A percentile compares a stretch with the other conserved stretches of the same genome.
Evolutionary conservation across 352 stramenopile species (phyloP).

Genomic region (Pythium apleroticum): DNA sequence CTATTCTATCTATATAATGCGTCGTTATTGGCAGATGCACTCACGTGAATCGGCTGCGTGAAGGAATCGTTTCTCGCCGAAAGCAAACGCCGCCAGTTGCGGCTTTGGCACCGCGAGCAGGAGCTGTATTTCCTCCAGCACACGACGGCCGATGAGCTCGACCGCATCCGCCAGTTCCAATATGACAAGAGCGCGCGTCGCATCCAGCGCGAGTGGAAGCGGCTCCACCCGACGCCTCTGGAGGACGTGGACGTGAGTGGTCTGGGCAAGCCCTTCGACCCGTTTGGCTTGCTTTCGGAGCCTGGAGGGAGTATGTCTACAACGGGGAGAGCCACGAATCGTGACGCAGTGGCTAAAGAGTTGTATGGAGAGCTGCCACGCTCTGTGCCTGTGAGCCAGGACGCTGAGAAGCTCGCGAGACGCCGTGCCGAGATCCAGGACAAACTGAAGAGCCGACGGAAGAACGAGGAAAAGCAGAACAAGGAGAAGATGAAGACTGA

Average conservation of each 20-base stretch:
- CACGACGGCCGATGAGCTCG: conserved; percentile 47
- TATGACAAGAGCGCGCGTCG: conserved; percentile 33
- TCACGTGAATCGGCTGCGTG: too few species aligned
- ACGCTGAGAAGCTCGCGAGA: conserved; percentile 2
- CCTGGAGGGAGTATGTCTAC: not conserved
- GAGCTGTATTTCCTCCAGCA: conserved; percentile 66
- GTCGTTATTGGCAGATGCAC: too few species aligned
- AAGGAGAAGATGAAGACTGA: not conserved
- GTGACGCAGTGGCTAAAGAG: not conserved
- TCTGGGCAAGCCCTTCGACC: conserved; percentile 18
- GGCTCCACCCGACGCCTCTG: conserved; percentile 19
- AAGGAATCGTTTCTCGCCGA: conserved; percentile 47
- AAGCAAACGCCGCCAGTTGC: conserved; percentile 42
- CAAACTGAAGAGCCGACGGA: conserved; percentile 12
- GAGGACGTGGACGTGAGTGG: conserved; percentile 18
- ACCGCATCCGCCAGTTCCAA: conserved; percentile 48
- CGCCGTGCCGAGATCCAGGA: conserved; percentile 22
- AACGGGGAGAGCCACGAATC: not conserved
- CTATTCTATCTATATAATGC: not conserved
- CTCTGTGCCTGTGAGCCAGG: not conserved
- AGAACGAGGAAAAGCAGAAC: conserved; percentile 5
- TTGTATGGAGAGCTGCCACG: conserved; percentile 10
- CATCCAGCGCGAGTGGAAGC: conserved; percentile 51
- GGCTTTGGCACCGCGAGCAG: conserved; percentile 65
- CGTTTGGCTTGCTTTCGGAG: conserved; percentile 14